A percentile compares a stretch with the other conserved stretches of the same genome.
Evolutionary conservation across 2,329 filamentous ascomycete genomes (phyloP).

Genomic region (Nemania serpens): DNA sequence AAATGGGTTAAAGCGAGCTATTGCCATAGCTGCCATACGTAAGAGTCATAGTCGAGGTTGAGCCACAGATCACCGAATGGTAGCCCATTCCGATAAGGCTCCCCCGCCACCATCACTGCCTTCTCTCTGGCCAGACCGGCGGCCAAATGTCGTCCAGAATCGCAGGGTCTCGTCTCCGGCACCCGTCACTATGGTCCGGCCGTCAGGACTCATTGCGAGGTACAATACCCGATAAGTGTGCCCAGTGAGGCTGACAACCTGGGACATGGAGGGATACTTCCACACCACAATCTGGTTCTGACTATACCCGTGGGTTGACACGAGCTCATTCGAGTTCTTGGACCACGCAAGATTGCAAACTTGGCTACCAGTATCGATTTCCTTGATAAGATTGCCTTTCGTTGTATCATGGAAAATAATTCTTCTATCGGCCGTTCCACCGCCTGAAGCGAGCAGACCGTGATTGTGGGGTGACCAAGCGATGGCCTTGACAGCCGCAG

Average conservation of each 20-base stretch:
- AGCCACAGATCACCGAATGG: constrained; percentile 66
- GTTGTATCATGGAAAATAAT: constrained; percentile 99
- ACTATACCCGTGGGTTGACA: constrained; percentile 94
- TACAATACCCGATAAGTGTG: constrained; percentile 97
- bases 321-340: constrained; percentile 96
- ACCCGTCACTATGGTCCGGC: constrained; percentile 90
- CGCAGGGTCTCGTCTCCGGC: constrained; percentile 94
- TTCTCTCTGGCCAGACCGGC: constrained; percentile 73
- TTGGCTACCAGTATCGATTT: constrained; percentile 95
- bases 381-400: constrained; percentile 78
- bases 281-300: constrained; percentile 99
- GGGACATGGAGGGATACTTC: constrained; percentile 99
- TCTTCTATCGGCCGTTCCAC: constrained; percentile 90
- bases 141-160: constrained; percentile 96
- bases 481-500: constrained; percentile 95
- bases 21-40: constrained; percentile 16
- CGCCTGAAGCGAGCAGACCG: constrained; percentile 90
- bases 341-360: constrained; percentile 99
- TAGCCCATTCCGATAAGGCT: constrained; percentile 76
- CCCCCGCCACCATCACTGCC: constrained; percentile 65
- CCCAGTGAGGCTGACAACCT: constrained; percentile 91
- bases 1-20: constrained; percentile 25
- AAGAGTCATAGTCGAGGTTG: constrained; percentile 2
- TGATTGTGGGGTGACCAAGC: constrained; percentile 97
- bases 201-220: constrained; percentile 95